phyloP scores from a whole-genome alignment of 768 basidiomycete species.

The Xerocomus potaroensis region DNA sequence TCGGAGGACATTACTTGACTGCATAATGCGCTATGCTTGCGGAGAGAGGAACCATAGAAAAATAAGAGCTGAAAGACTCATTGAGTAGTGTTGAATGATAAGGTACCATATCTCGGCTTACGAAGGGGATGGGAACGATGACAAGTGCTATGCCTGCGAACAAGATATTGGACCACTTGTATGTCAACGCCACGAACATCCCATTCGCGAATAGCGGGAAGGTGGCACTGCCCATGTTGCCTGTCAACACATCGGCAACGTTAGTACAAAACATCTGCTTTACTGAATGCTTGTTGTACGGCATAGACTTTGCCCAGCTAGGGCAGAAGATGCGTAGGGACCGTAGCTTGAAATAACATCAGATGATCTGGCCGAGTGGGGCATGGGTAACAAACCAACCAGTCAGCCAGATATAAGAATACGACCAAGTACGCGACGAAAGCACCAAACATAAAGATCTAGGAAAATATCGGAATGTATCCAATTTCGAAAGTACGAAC shows the following conservation, averaged over 20 bases:
- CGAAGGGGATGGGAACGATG: slow-evolving; percentile 56
- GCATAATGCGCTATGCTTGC: slow-evolving; percentile 22
- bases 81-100: neutral
- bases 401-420: slow-evolving; percentile 59
- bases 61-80: slow-evolving; percentile 22
- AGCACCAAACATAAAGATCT: slow-evolving; percentile 48
- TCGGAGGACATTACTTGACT: slow-evolving; percentile 8
- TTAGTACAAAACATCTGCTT: neutral
- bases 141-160: slow-evolving; percentile 48
- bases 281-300: slow-evolving; percentile 32
- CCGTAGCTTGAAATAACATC: slow-evolving; percentile 37
- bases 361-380: neutral
- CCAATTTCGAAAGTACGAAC: neutral
- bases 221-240: slow-evolving; percentile 44
- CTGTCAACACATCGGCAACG: slow-evolving; percentile 21
- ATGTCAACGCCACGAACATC: slow-evolving; percentile 53
- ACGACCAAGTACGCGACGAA: slow-evolving; percentile 53
- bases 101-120: slow-evolving; percentile 20
- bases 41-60: slow-evolving; percentile 28
- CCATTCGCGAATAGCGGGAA: slow-evolving; percentile 61
- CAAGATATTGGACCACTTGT: slow-evolving; percentile 55
- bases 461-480: neutral
- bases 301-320: slow-evolving; percentile 60
- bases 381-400: slow-evolving; percentile 31
- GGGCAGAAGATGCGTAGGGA: slow-evolving; percentile 59